phyloP scores from a whole-genome alignment of 2,329 filamentous ascomycete genomes.

The Aspergillus aculeatinus region DNA sequence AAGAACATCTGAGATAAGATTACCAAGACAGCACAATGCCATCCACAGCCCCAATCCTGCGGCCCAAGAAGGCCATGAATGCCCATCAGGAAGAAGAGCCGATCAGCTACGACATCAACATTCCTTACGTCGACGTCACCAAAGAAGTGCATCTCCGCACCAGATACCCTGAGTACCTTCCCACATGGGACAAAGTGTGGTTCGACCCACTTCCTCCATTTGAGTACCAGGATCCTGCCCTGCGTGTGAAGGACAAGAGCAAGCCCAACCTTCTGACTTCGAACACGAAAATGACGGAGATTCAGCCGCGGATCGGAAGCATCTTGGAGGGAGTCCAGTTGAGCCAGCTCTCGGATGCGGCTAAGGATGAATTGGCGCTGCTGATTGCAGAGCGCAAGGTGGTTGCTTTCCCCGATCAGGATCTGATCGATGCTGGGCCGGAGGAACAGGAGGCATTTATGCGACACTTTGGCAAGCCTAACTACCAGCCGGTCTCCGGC shows the following conservation, averaged over 20 bases:
- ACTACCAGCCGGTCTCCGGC: constrained; percentile 48
- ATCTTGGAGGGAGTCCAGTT: constrained; percentile 49
- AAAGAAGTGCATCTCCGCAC: constrained; percentile 38
- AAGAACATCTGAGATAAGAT: background rate
- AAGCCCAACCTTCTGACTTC: constrained; percentile 38
- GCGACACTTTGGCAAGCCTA: constrained; percentile 47
- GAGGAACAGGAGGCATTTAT: constrained; percentile 46
- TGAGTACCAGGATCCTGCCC: constrained; percentile 48
- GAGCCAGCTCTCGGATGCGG: constrained; percentile 47
- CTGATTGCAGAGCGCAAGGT: constrained; percentile 68
- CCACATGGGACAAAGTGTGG: constrained; percentile 49
- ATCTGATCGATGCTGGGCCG: constrained; percentile 48
- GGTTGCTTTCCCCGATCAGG: constrained; percentile 53
- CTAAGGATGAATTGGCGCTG: constrained; percentile 56
- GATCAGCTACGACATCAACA: constrained; percentile 50
- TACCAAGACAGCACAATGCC: constrained; percentile 27
- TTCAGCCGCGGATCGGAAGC: constrained; percentile 46
- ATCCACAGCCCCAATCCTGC: constrained; percentile 31
- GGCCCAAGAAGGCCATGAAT: constrained; percentile 28
- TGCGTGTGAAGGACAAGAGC: constrained; percentile 43
- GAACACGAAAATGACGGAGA: constrained; percentile 35
- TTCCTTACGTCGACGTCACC: constrained; percentile 48
- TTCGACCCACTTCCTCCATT: constrained; percentile 48
- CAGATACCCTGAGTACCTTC: constrained; percentile 48
- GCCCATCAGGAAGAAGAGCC: constrained; percentile 32